Evolutionary conservation across 1,284 basidiomycete species (phyloP), one percentile per base, ranked within the genome.

Genomic region (Somion occarium): DNA sequence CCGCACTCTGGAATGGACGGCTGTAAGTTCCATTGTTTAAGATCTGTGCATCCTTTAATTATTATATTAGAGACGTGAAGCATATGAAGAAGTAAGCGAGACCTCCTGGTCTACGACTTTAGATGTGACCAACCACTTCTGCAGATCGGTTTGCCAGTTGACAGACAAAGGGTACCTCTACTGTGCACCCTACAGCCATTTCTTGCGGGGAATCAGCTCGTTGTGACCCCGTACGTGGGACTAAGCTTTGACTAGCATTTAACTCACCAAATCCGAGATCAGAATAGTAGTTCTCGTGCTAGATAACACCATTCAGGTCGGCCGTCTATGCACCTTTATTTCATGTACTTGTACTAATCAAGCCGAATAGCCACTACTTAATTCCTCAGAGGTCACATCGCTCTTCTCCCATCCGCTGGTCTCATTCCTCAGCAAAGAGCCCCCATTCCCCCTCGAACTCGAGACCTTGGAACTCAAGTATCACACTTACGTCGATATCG

Each of bases 261-360:
- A 15, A 48, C 4, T 38, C 9, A 38, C 37, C 2, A 22, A 11
- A 37, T 13, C 37, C 30, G 13, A 12, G 5, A 12, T 19, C 58
- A 93, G 90, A 3, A 86, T 93, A 0, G 86, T 93, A 15, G 87
- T 92, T 3, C 75, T 94, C 11, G 82, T 91, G 24, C 76, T 88
- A 1, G 89, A 93, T 64, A 81, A 80, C 41, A 80, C 77, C 1
- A 66, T 89, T 24, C 74, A 78, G 49, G 85, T 85, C 53, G 30
- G 77, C 30, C 30, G 7, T 34, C 30, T 15, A 7, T 7, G 30
- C 30, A 34, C 30, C 7, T 15, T 34, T 26, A 37, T n/a, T 52
- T 22, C 27, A 24, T 25, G 15, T 38, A 11, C 34, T 20, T 37
- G 22, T 38, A 26, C 2, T 11, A 18, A 20, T 19, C 18, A 22